A percentile compares a stretch with the other conserved stretches of the same genome.
Conservation (phyloP, 177 flowering plant genomes). For the Vitis hybrid region DNA sequence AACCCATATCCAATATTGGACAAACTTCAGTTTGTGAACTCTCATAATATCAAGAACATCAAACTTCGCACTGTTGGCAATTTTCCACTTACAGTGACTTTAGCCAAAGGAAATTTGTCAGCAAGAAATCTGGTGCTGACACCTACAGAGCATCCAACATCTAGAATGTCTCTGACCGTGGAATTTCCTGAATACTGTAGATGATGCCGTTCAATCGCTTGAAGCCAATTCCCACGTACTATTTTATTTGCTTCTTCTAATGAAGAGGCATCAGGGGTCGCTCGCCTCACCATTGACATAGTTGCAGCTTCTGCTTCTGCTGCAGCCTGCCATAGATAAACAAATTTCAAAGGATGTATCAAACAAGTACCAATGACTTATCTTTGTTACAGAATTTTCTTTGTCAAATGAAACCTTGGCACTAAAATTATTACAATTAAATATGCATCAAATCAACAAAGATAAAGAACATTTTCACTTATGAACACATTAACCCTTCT, state of each 20-base stretch:
- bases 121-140: constrained; percentile 72
- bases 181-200: constrained; percentile 43
- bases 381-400: no score
- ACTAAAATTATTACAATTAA: neutral
- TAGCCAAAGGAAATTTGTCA: constrained; percentile 62
- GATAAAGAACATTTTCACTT: neutral
- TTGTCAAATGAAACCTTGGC: no score
- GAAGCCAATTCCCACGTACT: constrained; percentile 76
- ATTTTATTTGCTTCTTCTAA: constrained; percentile 63
- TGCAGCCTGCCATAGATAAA: constrained; percentile 56
- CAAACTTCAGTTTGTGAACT: neutral
- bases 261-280: constrained; percentile 68
- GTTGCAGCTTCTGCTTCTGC: constrained; percentile 88
- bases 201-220: constrained; percentile 58
- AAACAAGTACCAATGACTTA: no score
- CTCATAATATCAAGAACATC: neutral
- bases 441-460: neutral
- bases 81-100: constrained; percentile 48
- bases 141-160: constrained; percentile 81
- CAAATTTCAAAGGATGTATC: no score
- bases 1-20: neutral
- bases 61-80: neutral
- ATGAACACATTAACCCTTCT: no score
- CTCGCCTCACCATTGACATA: constrained; percentile 62
- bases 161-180: constrained; percentile 49